These are phyloP conservation scores for Neurospora sp. DNA, from an alignment of 495 filamentous ascomycete genomes.

Conservation along the genomic window DNA sequence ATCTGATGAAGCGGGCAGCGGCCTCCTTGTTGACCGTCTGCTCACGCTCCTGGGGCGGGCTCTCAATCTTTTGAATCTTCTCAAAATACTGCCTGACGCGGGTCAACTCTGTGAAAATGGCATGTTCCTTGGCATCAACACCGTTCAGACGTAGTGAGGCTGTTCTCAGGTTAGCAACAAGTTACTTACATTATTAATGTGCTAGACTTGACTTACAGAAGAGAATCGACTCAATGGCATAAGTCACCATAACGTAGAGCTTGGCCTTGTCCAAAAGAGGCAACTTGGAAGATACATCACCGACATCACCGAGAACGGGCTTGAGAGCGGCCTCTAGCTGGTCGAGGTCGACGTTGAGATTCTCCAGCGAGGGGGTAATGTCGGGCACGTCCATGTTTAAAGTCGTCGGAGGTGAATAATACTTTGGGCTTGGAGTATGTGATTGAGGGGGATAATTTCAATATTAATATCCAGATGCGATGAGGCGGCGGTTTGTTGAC, in stretches of 20 bases:
- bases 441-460: neutral
- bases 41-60: slow-evolving; percentile 42
- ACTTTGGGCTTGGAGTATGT: neutral
- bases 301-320: slow-evolving; percentile 54
- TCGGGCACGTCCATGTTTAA: slow-evolving; percentile 31
- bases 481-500: neutral
- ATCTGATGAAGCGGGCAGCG: slow-evolving; percentile 68
- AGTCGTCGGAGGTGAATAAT: neutral
- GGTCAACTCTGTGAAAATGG: slow-evolving; percentile 73
- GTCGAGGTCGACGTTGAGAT: slow-evolving; percentile 66
- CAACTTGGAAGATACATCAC: slow-evolving; percentile 62
- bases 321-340: slow-evolving; percentile 62
- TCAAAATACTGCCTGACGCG: slow-evolving; percentile 83
- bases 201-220: slow-evolving; percentile 53
- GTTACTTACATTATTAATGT: neutral
- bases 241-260: slow-evolving; percentile 72
- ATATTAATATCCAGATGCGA: neutral
- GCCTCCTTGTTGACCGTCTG: slow-evolving; percentile 69
- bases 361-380: slow-evolving; percentile 48
- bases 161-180: slow-evolving; percentile 29
- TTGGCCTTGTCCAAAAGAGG: slow-evolving; percentile 91
- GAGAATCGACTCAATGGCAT: slow-evolving; percentile 83
- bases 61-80: slow-evolving; percentile 68
- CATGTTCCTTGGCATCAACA: slow-evolving; percentile 69
- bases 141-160: slow-evolving; percentile 74